Base-by-base conservation (phyloP, 2,329 filamentous ascomycete species). In the Xylaria sp. region DNA sequence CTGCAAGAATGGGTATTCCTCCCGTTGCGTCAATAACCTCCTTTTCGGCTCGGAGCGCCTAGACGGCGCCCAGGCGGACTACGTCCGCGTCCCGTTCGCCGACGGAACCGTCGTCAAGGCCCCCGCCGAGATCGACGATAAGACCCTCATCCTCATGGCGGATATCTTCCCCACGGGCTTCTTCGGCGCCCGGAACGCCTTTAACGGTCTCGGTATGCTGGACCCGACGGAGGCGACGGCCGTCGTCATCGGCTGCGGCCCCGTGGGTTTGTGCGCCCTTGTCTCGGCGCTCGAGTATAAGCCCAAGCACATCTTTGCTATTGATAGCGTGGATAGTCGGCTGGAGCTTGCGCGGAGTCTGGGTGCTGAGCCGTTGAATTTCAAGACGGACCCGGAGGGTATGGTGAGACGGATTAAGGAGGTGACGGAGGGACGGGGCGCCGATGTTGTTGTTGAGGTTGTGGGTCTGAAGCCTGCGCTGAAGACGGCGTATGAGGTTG, bases 101-200 rank as follows among this genome's bases (percentile, higher is more conserved):
- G 91, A 96, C 69, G 85, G 85, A 42, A 95, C 91, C 0, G 83
- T 88, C n/a, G 82, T 92, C 70, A 88, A 66, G 68, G 87, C 91
- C 0, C 88, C 89, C 0, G 74, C 83, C 1, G 83, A 81, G 7
- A 88, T 95, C 59, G 83, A 87, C 18, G 87, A 93, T 66, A 83
- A 89, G 64, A 85, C 85, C 42, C 79, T 95, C 53, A 85, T 95
- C 5, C 81, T 96, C 30, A 96, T 96, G 92, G 91, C 90, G 13
- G 92, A 96, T 71, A 95, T 96, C 68, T 96, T 94, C 74, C 92
- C 92, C 1, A 91, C 87, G 0, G 90, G 92, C 6, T 96, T 85
- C 76, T 96, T 92, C 67, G 92, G 90, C 5, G 90, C 90, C 3
- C 81, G 82, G 59, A 94, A 91, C 69, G 92, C 86, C 5, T 88